Base-by-base conservation (phyloP, 2,329 filamentous ascomycete genomes). In the Hypoxylon sp. region DNA sequence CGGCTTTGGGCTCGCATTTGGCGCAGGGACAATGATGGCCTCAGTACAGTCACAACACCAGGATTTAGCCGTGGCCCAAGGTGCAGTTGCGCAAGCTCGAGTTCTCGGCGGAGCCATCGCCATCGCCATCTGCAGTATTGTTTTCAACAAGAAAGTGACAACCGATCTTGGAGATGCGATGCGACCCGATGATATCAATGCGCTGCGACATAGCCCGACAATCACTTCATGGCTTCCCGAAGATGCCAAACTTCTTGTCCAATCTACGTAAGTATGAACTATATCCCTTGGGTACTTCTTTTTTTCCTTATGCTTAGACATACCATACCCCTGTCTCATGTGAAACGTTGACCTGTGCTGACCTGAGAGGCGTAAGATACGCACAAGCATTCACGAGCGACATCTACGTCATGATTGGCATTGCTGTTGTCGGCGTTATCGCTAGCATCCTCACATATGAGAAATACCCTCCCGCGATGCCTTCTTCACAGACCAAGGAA, bases 71-170 rank as follows among this genome's bases (percentile, higher is more conserved):
- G 78, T 81, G 2, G 81, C 80, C 0, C 81, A 86, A 58, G 83
- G 82, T 0, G 77, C 81, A 3, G 74, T 85, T 7, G 80, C 83
- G 1, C 83, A 87, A 65, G 76, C 79, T 1, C 76, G 83, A 9
- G 79, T 86, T 0, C 69, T 86, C 2, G 83, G 83, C 1, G 83
- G 83, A 2, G 79, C 79, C 26, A 73, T 86, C 19, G 83, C 83
- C 1, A 73, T 86, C 31, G 78, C 82, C 0, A 66, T 79, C 16
- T 83, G 82, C 57, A 84, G 79, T n/a, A 76, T 83, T 9, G 73
- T 86, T 7, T 79, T 84, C 66, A 82, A 82, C 61, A 60, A 66
- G 21, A 71, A 73, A 43, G 71, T 75, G 30, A 70, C 75, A 32
- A 56, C 59, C 19, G 64, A 71, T 25, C 67, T 81, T 7, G 61